Percentiles rank a stretch among this genome's conserved stretches.
These are phyloP conservation scores for Cladosporium sp. DNA, from an alignment of 2,329 filamentous ascomycete species.

Conservation along the genomic window DNA sequence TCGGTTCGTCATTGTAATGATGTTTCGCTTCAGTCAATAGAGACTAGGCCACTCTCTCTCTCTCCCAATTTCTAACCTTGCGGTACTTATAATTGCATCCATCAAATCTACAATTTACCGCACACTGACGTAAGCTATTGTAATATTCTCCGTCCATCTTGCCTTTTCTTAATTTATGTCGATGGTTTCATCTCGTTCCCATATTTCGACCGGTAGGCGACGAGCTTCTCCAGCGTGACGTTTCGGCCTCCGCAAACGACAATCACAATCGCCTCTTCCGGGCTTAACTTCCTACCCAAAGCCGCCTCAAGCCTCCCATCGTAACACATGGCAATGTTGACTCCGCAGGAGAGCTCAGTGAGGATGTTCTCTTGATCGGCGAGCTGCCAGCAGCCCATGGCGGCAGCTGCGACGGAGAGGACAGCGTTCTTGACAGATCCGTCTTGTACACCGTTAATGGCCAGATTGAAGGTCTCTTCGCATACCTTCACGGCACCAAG, in stretches of 20 bases:
- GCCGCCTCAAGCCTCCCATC: conserved; percentile 57
- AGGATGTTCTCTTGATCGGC: conserved; percentile 77
- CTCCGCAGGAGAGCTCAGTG: conserved; percentile 82
- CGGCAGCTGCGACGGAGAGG: conserved; percentile 72
- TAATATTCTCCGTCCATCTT: too few species aligned
- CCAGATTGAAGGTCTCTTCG: conserved; percentile 63
- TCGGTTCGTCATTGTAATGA: too few species aligned
- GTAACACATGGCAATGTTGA: conserved; percentile 67
- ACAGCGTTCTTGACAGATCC: conserved; percentile 58
- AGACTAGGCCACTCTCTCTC: too few species aligned
- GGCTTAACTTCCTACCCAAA: conserved; percentile 59
- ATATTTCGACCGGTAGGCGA: conserved; percentile 44
- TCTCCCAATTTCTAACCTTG: too few species aligned
- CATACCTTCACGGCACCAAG: conserved; percentile 70
- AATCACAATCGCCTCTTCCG: conserved; percentile 70
- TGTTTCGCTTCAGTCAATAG: too few species aligned
- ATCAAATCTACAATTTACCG: too few species aligned
- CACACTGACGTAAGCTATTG: too few species aligned
- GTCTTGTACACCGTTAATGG: conserved; percentile 32
- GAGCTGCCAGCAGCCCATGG: conserved; percentile 69
- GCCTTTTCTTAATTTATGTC: too few species aligned
- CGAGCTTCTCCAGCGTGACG: conserved; percentile 48
- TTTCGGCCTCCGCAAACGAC: conserved; percentile 71
- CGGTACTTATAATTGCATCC: too few species aligned
- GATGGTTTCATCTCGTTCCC: conserved; percentile 2